Evolutionary conservation across 2,329 filamentous ascomycete species (phyloP), one percentile per base, ranked within the genome.

Genomic region (Orbilia brochopaga): DNA sequence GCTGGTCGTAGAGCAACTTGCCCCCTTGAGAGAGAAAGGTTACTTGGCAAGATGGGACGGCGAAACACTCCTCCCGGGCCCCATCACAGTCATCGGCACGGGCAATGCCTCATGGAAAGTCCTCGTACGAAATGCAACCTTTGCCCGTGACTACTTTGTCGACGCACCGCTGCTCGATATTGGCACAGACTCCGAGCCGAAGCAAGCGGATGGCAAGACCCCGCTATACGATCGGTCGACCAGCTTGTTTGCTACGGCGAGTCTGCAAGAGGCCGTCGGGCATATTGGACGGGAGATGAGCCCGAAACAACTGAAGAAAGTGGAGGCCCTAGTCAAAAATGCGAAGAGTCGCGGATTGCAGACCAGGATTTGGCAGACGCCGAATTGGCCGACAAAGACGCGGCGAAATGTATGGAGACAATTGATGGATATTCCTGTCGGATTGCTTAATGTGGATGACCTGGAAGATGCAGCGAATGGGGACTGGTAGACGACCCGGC

Each of bases 71-170:
- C 73, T 69, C 35, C 65, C 44, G 7, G 75, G 88, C 0, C 85
- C 86, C 0, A 79, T 91, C 37, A 91, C 88, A 0, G 84, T 91
- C 1, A 87, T 91, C 1, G 87, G 84, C 1, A 90, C 87, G 0
- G 89, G 89, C 11, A 74, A 83, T 85, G 0, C 85, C 84, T 0
- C 87, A 88, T 75, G 51, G 48, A 82, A 85, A 61, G 76, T 83
- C 7, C 76, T 89, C 8, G 79, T 82, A 2, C 48, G 27, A 75
- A 74, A 79, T 4, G 85, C 82, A 0, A 82, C 85, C 73, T 81
- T 86, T 30, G 82, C 85, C 69, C 81, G 86, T 35, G 86, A 89
- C 77, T 80, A 86, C 61, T 89, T 89, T 78, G 87, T 86, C 76
- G 88, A 90, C 74, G 88, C 87, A 0, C 87, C 87, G 0, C 81